Evolutionary conservation across 78 protist genomes (phyloP).

Genomic region (Protostelium mycophagum): DNA sequence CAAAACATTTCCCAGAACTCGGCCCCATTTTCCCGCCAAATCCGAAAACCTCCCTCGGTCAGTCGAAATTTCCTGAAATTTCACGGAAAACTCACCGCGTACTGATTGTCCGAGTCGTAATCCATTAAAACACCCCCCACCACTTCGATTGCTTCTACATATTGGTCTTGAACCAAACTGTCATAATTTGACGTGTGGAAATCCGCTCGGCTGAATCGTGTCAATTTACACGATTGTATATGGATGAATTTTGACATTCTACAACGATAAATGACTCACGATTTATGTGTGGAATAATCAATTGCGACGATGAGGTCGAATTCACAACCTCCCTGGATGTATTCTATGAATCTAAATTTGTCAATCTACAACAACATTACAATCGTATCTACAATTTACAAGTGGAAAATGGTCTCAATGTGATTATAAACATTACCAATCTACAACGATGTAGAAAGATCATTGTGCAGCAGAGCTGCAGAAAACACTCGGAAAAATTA

Average conservation of each 20-base stretch:
- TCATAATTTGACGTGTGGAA: too few relatives aligned
- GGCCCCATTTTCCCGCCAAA: neutral
- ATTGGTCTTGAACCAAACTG: too few relatives aligned
- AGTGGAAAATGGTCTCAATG: too few relatives aligned
- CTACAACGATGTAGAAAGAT: too few relatives aligned
- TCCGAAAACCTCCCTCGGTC: neutral
- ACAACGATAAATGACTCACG: neutral
- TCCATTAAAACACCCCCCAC: neutral
- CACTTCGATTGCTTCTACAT: neutral
- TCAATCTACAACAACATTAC: too few relatives aligned
- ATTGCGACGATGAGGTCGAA: constrained; percentile 69
- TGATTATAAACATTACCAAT: too few relatives aligned
- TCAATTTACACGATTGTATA: too few relatives aligned
- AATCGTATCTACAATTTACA: too few relatives aligned
- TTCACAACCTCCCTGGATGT: constrained; percentile 64
- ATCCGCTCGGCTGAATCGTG: too few relatives aligned
- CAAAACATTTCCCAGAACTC: neutral
- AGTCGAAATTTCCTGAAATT: neutral
- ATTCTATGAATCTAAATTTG: constrained; percentile 62
- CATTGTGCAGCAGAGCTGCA: too few relatives aligned
- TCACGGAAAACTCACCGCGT: neutral
- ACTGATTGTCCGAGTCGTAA: neutral
- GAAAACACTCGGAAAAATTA: too few relatives aligned
- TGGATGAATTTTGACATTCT: too few relatives aligned
- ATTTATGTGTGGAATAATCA: constrained; percentile 86